Evolutionary conservation across 495 filamentous ascomycete species (phyloP), one percentile per base, ranked within the genome.

Genomic region (Podospora australis): DNA sequence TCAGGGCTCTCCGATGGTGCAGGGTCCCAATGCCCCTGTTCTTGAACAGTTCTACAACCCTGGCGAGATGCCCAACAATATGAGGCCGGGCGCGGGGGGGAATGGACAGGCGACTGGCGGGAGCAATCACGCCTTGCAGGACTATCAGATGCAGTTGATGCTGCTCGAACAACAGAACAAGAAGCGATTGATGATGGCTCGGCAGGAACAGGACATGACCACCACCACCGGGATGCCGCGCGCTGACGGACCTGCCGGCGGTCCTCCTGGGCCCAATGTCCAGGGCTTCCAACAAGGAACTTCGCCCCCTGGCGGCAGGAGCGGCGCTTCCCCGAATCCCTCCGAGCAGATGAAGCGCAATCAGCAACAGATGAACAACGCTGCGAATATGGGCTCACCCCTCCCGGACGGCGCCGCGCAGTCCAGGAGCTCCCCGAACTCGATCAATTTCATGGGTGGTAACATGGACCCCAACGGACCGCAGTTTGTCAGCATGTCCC

Each of bases 141-240:
- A 97, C 65, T 97, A 98, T 67, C 92, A 98, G 70, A 96, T 96
- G 92, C 92, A 98, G 60, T 73, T 98, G 62, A 96, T 97, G 92
- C 67, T 98, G 46, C 82, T 98, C 32, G 92, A 98, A 67, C 92
- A 98, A 70, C 92, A 98, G 66, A 98, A 97, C 58, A 98, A 97
- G 78, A 92, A 91, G 60, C 77, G 92, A 19, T 71, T 98, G 58
- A 84, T 96, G 78, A 94, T 96, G 90, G 92, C 92, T 49, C 83
- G 92, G 35, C 88, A 95, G 68, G 92, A 97, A 66, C 91, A 96
- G 69, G 90, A 96, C 55, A 86, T 70, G 53, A 81, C 86, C 66
- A 70, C 73, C 34, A 60, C 60, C 41, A 57, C 46, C 9, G n/a
- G n/a, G n/a, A 66, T 66, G 20, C 68, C 63, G 20, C 76, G 81